Base-by-base conservation (phyloP, 2,329 filamentous ascomycete species). In the Fusarium incarnatum region DNA sequence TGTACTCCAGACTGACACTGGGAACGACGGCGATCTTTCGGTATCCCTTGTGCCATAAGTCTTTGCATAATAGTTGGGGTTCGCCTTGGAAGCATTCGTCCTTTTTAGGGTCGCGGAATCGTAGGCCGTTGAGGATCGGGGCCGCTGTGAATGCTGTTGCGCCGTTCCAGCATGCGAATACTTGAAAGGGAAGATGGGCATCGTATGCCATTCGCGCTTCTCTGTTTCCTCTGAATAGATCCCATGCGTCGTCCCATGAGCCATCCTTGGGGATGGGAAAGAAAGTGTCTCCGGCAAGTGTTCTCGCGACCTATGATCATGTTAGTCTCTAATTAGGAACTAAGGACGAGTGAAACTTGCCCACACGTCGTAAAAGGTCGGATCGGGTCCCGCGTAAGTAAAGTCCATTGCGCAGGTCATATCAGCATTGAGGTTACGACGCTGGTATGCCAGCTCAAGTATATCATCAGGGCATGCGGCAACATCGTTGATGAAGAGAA, bases 351-450 rank as follows among this genome's bases (percentile, higher is more conserved):
- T 1, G 3, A 1, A 20, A 60, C 64, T 50, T 15, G 56, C 64
- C 64, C 86, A 89, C 8, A 87, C 81, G 67, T 89, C 87, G 75
- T 88, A 88, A 71, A 89, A 89, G 0, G 81, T 84, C 0, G 84
- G 83, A 15, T 84, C 77, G 13, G 83, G 77, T 0, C 56, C 60
- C 2, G 79, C 81, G 15, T 83, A 83, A 3, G 80, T 83, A 85
- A 87, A 90, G 74, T 89, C 87, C 82, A 90, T 85, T 6, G 81
- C 86, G 71, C 87, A 90, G 1, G 83, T 85, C 84, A 88, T 88
- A 73, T 86, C 83, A 4, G 87, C 87, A 5, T 75, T 77, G 37
- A 85, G 83, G 6, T 71, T 69, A 16, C 65, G 69, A 37, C 80
- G 83, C 76, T 89, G 86, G 62, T 85, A 80, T 2, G 84, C 72